Conservation (phyloP, 805 yeast species). For the Nakazawaea wickerhamii region DNA sequence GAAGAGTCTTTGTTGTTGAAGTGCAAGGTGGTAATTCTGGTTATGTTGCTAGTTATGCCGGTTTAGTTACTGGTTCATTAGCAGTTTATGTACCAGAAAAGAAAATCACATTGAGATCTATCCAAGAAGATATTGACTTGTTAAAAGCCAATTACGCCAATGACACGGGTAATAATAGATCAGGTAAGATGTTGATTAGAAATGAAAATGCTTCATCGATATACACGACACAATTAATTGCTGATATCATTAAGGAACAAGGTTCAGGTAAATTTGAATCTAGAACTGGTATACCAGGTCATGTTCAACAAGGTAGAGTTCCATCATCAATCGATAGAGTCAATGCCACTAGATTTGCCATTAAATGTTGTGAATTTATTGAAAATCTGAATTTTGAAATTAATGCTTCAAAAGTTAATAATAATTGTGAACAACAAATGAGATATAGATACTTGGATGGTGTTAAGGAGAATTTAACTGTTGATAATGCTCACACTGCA, state of each 20-base stretch:
- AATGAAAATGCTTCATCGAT: constrained; percentile 79
- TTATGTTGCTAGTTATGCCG: constrained; percentile 80
- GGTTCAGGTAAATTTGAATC: constrained; percentile 77
- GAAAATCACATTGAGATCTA: constrained; percentile 58
- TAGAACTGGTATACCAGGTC: constrained; percentile 96
- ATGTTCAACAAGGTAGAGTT: constrained; percentile 94
- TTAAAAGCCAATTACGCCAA: constrained; percentile 61
- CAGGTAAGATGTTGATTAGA: constrained; percentile 82
- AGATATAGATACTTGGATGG: constrained; percentile 50
- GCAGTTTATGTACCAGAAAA: constrained; percentile 90
- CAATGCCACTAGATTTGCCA: constrained; percentile 83
- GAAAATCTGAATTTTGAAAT: constrained; percentile 41
- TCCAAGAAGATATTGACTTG: constrained; percentile 70
- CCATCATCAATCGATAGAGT: constrained; percentile 95
- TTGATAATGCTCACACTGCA: constrained; percentile 36
- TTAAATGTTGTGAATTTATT: constrained; percentile 82
- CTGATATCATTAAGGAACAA: constrained; percentile 78
- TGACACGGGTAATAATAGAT: constrained; percentile 74
- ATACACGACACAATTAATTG: constrained; percentile 75
- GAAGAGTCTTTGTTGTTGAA: constrained; percentile 92
- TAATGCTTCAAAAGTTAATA: constrained; percentile 8
- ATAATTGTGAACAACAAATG: constrained; percentile 34
- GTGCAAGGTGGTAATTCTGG: constrained; percentile 99
- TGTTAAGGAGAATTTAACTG: constrained; percentile 38
- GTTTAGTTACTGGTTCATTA: constrained; percentile 85